phyloP scores from a whole-genome alignment of 83 land plant genomes.

The Picea abies region DNA sequence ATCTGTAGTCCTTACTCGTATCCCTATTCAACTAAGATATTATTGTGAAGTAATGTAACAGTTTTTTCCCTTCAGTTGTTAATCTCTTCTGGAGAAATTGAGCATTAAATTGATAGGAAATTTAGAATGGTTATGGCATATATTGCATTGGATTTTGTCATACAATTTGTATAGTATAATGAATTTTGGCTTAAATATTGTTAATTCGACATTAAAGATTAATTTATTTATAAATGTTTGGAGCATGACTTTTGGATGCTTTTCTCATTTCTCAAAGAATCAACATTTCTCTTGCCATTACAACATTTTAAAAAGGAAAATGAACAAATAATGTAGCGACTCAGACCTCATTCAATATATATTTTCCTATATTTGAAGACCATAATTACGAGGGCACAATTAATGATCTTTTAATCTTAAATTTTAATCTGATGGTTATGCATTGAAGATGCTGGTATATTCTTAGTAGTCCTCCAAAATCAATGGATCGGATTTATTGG shows the following conservation, averaged over 20 bases:
- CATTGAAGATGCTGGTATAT: no score
- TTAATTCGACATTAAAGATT: neutral
- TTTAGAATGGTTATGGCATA: neutral
- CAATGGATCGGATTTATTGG: no score
- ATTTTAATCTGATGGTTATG: no score
- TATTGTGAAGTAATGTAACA: conserved; percentile 17
- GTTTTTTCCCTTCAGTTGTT: neutral
- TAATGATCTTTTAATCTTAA: no score
- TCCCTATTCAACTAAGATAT: conserved; percentile 6
- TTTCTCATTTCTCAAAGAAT: conserved; percentile 39
- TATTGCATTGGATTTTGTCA: neutral
- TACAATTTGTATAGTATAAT: neutral
- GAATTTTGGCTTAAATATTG: neutral
- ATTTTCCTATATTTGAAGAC: no score
- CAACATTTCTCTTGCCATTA: no score
- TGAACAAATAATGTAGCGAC: no score
- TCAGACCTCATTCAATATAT: no score
- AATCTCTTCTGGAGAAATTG: neutral
- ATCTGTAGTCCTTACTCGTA: no score
- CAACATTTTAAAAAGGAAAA: no score
- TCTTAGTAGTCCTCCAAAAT: no score
- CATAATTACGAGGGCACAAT: no score
- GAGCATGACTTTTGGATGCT: neutral
- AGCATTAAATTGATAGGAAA: neutral
- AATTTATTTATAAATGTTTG: neutral